Conservation (phyloP, 2,329 filamentous ascomycete genomes). For the Nothomitra cinnamomea region DNA sequence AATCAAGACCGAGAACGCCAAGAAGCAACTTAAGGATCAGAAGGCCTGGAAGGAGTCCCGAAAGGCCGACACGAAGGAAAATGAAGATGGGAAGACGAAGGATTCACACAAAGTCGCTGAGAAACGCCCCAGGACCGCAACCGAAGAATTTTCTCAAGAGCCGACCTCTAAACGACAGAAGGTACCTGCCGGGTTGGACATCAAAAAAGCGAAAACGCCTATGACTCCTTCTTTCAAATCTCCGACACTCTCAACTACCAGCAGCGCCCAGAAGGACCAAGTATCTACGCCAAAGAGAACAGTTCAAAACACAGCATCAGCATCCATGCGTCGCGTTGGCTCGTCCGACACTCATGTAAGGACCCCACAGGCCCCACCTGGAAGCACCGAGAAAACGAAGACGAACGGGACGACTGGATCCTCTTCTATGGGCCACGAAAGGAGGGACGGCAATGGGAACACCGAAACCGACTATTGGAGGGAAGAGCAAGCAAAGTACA, state of each 20-base stretch:
- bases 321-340: conserved; percentile 11
- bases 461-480: conserved; percentile 21
- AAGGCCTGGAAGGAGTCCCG: neutral
- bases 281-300: conserved; percentile 3
- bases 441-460: neutral
- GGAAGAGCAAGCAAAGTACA: conserved; percentile 25
- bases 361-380: conserved; percentile 8
- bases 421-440: neutral
- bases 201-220: neutral
- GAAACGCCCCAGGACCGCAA: conserved; percentile 16
- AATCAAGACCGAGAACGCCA: neutral
- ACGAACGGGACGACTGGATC: neutral
- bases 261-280: neutral
- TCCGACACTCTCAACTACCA: neutral
- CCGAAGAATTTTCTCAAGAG: conserved; percentile 15
- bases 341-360: conserved; percentile 14
- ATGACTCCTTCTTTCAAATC: neutral
- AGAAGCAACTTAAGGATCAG: neutral
- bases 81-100: neutral
- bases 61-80: neutral
- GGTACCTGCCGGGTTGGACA: conserved; percentile 8
- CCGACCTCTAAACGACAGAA: conserved; percentile 21
- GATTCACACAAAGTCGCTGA: conserved; percentile 6
- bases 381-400: conserved; percentile 4
- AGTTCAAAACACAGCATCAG: neutral